These are phyloP conservation scores for Plantago lanceolata DNA, from an alignment of 305 asterid genomes.

Conservation along the genomic window DNA sequence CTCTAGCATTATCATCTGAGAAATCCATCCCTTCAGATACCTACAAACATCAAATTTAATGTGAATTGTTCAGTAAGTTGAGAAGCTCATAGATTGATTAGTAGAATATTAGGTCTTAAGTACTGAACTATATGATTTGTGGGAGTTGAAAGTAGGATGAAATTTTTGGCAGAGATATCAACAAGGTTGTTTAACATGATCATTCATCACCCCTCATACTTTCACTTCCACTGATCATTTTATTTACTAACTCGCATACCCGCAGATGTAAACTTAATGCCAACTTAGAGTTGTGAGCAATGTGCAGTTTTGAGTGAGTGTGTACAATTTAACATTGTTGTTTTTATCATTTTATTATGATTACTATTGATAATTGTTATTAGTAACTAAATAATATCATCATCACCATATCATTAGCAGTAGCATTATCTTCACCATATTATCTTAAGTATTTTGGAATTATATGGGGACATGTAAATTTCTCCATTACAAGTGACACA, in stretches of 20 bases:
- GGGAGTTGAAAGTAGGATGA: not conserved
- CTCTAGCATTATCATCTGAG: slow-evolving; percentile 95
- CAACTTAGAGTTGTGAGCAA: too few species aligned
- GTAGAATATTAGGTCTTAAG: too few species aligned
- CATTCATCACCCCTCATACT: not conserved
- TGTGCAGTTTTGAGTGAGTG: too few species aligned
- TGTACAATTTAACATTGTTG: not conserved
- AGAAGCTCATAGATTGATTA: too few species aligned
- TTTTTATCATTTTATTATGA: too few species aligned
- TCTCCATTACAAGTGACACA: not conserved
- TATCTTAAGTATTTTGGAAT: not conserved
- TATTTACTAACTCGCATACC: not conserved
- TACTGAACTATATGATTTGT: too few species aligned
- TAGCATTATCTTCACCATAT: not conserved
- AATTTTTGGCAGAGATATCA: too few species aligned
- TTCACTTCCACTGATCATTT: not conserved
- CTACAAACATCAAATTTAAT: slow-evolving; percentile 39
- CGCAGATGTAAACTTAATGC: too few species aligned
- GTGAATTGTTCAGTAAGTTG: not conserved
- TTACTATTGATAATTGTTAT: too few species aligned
- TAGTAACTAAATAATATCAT: not conserved
- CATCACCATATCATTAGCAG: not conserved
- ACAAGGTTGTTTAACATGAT: too few species aligned
- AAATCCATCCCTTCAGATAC: slow-evolving; percentile 98
- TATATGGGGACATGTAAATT: not conserved